These are phyloP conservation scores for Juglanconis oblonga DNA, from an alignment of 2,329 filamentous ascomycete species.

Conservation along the genomic window DNA sequence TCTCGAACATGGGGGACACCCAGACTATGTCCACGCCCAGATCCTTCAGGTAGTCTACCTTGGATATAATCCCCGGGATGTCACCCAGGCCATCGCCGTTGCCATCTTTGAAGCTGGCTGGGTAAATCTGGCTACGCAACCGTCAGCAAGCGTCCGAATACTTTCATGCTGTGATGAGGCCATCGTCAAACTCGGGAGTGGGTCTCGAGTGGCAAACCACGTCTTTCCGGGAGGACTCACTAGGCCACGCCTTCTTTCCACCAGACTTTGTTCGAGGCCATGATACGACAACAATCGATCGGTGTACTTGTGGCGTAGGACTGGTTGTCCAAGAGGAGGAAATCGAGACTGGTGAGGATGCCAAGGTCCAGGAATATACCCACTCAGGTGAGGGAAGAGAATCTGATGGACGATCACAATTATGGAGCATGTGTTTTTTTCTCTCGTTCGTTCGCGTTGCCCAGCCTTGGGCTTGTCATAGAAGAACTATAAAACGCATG, in stretches of 20 bases:
- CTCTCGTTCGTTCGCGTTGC: too few relatives aligned
- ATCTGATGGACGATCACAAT: neutral
- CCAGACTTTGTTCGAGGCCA: constrained; percentile 12
- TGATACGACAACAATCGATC: neutral
- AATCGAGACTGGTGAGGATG: neutral
- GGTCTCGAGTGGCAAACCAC: neutral
- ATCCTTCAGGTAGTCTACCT: constrained; percentile 49
- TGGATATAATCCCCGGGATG: constrained; percentile 49
- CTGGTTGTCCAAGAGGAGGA: neutral
- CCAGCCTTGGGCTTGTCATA: neutral
- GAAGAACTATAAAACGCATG: neutral
- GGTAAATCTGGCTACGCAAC: constrained; percentile 46
- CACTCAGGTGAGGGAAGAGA: neutral
- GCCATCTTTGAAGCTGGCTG: constrained; percentile 52
- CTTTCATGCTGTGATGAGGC: neutral
- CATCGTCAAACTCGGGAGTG: neutral
- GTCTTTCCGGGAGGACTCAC: constrained; percentile 3
- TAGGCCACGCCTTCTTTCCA: constrained; percentile 20
- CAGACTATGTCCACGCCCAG: constrained; percentile 51
- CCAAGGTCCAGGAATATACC: neutral
- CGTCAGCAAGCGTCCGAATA: neutral
- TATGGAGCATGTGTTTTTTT: neutral
- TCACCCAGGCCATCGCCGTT: constrained; percentile 54
- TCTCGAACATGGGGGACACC: constrained; percentile 33
- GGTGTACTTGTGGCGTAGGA: neutral